Evolutionary conservation across 1,284 basidiomycete species (phyloP), one percentile per base, ranked within the genome.

Genomic region (Puccinia hordei): DNA sequence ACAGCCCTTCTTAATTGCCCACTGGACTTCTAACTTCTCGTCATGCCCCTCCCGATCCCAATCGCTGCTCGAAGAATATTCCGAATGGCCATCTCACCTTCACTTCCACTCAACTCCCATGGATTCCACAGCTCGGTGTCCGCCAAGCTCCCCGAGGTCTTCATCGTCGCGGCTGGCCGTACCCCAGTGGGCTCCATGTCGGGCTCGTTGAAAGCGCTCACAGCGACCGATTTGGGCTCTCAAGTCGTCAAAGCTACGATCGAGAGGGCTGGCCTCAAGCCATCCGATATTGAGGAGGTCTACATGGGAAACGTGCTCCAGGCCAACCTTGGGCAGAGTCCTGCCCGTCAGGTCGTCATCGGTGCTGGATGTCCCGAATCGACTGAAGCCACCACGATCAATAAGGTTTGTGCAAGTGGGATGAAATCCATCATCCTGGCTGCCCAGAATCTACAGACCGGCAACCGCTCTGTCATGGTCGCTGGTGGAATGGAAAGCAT

Each of bases 321-420:
- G 82, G 87, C 83, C 35, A 85, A 84, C 76, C 83, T 86, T 22
- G 87, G 86, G 8, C 87, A 87, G 83, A 84, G 85, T 27, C 87
- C 87, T 24, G 86, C 87, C n/a, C 83, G 87, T 61, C 87, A 87
- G 83, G 87, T 86, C 73, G 86, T 84, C n/a, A 90, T 99, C 81
- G 94, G 96, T 86, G 94, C 96, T 33, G 96, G 96, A 0, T 85
- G 97, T 86, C 91, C 90, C 82, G 87, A 91, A 30, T 89, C 89
- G 81, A 95, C 95, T 51, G 97, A 99, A 87, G 95, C 95, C 24
- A 99, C 97, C 55, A 99, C 97, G 75, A 92, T 99, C 88, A 99
- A 99, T 86, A 87, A 86, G 93, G 86, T 87, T 61, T 87, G 87
- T 84, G 87, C 87, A 22, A 85, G 85, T 2, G 87, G 87, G 46